A percentile compares a stretch with the other conserved stretches of the same genome.
These are phyloP conservation scores for Fusarium miscanthi DNA, from an alignment of 2,329 filamentous ascomycete species.

Conservation along the genomic window DNA sequence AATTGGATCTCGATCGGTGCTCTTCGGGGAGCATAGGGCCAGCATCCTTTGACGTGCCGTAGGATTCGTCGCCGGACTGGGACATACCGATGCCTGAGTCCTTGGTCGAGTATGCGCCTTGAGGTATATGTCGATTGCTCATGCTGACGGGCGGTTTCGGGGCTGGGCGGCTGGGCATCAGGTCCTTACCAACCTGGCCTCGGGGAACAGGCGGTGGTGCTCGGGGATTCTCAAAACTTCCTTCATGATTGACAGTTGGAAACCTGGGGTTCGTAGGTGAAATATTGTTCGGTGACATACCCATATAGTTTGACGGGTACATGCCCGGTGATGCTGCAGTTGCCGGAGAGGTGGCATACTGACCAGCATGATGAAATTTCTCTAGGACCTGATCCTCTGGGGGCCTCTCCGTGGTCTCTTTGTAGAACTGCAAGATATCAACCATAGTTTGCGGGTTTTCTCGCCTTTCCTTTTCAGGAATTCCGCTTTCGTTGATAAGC, in stretches of 20 bases:
- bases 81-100: conserved; percentile 73
- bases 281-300: conserved; percentile 74
- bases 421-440: conserved; percentile 96
- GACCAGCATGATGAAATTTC: conserved; percentile 91
- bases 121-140: conserved; percentile 67
- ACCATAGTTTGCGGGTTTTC: conserved; percentile 96
- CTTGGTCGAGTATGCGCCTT: conserved; percentile 62
- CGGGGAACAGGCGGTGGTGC: conserved; percentile 89
- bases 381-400: conserved; percentile 91
- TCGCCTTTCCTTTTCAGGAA: conserved; percentile 94
- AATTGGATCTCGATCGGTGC: conserved; percentile 76
- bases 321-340: conserved; percentile 63
- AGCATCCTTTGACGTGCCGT: conserved; percentile 63
- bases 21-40: conserved; percentile 73
- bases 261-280: conserved; percentile 88
- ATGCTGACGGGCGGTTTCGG: conserved; percentile 83
- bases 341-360: conserved; percentile 57
- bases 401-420: conserved; percentile 85
- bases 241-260: conserved; percentile 84
- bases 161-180: conserved; percentile 83
- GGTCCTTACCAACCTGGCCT: conserved; percentile 61
- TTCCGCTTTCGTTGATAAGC: conserved; percentile 93
- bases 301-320: conserved; percentile 65
- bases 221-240: conserved; percentile 96
- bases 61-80: conserved; percentile 67